Evolutionary conservation across 345 rosid species (phyloP).

Genomic region (Syzygium aqueum): DNA sequence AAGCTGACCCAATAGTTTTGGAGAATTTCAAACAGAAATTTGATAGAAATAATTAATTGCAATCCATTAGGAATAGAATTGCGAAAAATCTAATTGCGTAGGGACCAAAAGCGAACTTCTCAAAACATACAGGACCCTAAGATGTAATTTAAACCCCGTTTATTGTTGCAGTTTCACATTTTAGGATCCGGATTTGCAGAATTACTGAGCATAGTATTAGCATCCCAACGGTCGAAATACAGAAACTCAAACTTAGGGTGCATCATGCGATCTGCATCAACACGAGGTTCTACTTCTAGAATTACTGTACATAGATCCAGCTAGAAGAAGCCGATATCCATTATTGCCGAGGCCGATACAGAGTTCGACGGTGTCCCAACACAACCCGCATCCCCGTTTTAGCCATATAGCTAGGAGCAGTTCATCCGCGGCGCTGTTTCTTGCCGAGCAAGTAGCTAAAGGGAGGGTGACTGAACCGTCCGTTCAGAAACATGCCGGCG

Average conservation of each 20-base stretch:
- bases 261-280: not conserved
- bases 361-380: not conserved
- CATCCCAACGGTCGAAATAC: not conserved
- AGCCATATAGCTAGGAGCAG: not conserved
- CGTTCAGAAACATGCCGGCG: slow-evolving; percentile 50
- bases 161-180: not conserved
- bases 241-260: not conserved
- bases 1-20: not conserved
- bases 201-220: not conserved
- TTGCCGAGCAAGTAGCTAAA: slow-evolving; percentile 37
- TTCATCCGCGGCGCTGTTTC: not conserved
- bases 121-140: not conserved
- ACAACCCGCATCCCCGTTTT: not conserved
- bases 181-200: not conserved
- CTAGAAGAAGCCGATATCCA: not conserved
- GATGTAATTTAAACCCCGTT: not conserved
- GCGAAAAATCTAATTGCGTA: not conserved
- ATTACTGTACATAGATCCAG: not conserved
- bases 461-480: slow-evolving; percentile 53
- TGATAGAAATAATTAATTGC: not conserved
- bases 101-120: not conserved
- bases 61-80: not conserved
- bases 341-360: not conserved
- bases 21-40: not conserved
- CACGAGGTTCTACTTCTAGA: not conserved